A percentile compares a stretch with the other conserved stretches of the same genome.
Evolutionary conservation across 768 basidiomycete species (phyloP).

Genomic region (Tricholoma terreum): DNA sequence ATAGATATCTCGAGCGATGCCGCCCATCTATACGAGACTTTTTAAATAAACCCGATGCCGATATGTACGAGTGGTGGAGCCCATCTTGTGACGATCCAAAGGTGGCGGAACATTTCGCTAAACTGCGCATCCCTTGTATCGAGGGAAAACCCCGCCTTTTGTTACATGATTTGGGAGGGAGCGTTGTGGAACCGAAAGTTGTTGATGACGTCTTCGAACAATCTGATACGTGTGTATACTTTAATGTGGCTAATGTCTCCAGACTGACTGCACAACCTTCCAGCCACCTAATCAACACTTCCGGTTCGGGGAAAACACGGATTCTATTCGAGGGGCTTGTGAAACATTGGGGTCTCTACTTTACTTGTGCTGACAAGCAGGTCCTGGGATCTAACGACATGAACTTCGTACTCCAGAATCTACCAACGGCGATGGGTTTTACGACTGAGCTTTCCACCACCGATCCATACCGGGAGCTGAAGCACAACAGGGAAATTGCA

Average conservation of each 20-base stretch:
- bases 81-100: background rate
- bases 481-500: background rate
- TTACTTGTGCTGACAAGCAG: background rate
- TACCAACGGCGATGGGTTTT: background rate
- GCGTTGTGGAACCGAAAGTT: background rate
- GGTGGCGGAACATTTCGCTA: background rate
- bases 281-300: background rate
- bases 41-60: background rate
- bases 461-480: background rate
- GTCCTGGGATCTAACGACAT: background rate
- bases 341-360: background rate
- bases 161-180: background rate
- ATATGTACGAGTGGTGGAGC: background rate
- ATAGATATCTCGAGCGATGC: no score
- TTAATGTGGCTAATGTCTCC: background rate
- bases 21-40: background rate
- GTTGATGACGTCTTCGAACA: background rate
- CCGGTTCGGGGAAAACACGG: background rate
- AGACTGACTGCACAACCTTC: background rate
- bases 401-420: background rate
- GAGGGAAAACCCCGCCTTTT: background rate
- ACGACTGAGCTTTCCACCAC: background rate
- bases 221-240: background rate
- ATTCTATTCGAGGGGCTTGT: constrained; percentile 1
- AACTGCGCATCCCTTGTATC: background rate